A percentile compares a stretch with the other conserved stretches of the same genome.
Conservation (phyloP, 192 early-diverging fungal species). For the Podila epicladia region DNA sequence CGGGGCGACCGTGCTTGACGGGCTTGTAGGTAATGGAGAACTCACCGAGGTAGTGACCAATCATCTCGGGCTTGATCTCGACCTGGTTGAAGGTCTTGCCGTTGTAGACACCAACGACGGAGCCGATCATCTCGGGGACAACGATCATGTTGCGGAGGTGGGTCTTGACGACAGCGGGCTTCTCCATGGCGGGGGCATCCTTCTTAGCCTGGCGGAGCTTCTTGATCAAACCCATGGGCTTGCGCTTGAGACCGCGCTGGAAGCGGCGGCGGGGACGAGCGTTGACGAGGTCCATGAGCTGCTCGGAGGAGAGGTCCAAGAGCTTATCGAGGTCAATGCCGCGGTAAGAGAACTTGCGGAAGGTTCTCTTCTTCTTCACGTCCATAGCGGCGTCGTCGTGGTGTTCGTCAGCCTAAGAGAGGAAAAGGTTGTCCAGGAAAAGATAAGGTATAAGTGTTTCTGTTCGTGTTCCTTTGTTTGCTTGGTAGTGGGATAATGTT, state of each 20-base stretch:
- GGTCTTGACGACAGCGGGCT: slow-evolving; percentile 97
- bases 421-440: neutral
- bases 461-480: neutral
- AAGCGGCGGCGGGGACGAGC: slow-evolving; percentile 96
- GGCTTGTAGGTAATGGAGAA: slow-evolving; percentile 99
- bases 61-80: slow-evolving; percentile 98
- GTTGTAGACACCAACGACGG: slow-evolving; percentile 96
- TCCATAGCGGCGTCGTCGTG: slow-evolving; percentile 51
- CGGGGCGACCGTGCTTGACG: slow-evolving; percentile 98
- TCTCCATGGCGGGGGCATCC: slow-evolving; percentile 87
- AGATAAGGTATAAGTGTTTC: neutral
- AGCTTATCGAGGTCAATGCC: slow-evolving; percentile 97
- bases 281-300: slow-evolving; percentile 95
- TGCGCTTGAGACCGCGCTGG: slow-evolving; percentile 98
- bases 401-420: slow-evolving; percentile 51
- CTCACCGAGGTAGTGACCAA: slow-evolving; percentile 96
- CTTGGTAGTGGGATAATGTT: neutral
- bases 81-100: slow-evolving; percentile 99
- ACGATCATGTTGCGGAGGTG: slow-evolving; percentile 99
- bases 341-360: slow-evolving; percentile 99
- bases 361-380: slow-evolving; percentile 88
- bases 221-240: slow-evolving; percentile 99
- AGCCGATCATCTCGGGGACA: slow-evolving; percentile 99
- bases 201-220: slow-evolving; percentile 99
- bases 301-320: slow-evolving; percentile 91